These are phyloP conservation scores for Marasmius tenuissimus DNA, from an alignment of 1,284 basidiomycete genomes.

Conservation along the genomic window DNA sequence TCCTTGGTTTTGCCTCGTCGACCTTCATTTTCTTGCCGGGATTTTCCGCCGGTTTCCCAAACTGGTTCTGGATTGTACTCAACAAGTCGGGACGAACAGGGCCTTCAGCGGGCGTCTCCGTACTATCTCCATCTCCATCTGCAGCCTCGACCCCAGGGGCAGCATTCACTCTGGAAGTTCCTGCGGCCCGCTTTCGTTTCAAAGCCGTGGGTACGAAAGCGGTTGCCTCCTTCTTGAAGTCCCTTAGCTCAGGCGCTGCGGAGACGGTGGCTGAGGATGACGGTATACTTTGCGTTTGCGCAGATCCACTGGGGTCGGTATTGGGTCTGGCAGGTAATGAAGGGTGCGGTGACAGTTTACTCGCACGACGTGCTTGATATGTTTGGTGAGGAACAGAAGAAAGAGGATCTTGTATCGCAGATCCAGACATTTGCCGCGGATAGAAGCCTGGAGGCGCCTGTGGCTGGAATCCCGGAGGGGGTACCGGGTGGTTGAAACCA, in stretches of 20 bases:
- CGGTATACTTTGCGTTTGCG: slow-evolving; percentile 25
- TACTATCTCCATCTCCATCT: slow-evolving; percentile 31
- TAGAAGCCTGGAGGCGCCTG: slow-evolving; percentile 60
- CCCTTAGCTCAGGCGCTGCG: slow-evolving; percentile 82
- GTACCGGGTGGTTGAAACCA: slow-evolving; percentile 24
- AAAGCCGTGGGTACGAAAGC: slow-evolving; percentile 79
- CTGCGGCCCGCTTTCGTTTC: slow-evolving; percentile 56
- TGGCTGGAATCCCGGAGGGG: slow-evolving; percentile 32
- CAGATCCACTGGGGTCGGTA: slow-evolving; percentile 10
- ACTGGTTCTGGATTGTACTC: slow-evolving; percentile 56
- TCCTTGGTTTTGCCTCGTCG: slow-evolving; percentile 38
- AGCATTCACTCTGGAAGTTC: slow-evolving; percentile 55
- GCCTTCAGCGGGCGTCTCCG: slow-evolving; percentile 22
- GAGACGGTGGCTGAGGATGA: slow-evolving; percentile 66
- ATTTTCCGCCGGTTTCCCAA: slow-evolving; percentile 39
- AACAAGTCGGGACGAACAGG: slow-evolving; percentile 65
- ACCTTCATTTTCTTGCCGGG: slow-evolving; percentile 32
- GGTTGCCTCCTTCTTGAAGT: slow-evolving; percentile 90
- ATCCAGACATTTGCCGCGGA: slow-evolving; percentile 45
- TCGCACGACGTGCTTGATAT: slow-evolving; percentile 57
- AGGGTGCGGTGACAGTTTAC: slow-evolving; percentile 28
- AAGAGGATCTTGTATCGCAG: slow-evolving; percentile 62
- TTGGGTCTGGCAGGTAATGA: slow-evolving; percentile 45
- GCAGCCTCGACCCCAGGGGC: slow-evolving; percentile 50
- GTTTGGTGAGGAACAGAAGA: slow-evolving; percentile 65